phyloP scores from a whole-genome alignment of 306 rosid species.

The Inga leiocalycina region DNA sequence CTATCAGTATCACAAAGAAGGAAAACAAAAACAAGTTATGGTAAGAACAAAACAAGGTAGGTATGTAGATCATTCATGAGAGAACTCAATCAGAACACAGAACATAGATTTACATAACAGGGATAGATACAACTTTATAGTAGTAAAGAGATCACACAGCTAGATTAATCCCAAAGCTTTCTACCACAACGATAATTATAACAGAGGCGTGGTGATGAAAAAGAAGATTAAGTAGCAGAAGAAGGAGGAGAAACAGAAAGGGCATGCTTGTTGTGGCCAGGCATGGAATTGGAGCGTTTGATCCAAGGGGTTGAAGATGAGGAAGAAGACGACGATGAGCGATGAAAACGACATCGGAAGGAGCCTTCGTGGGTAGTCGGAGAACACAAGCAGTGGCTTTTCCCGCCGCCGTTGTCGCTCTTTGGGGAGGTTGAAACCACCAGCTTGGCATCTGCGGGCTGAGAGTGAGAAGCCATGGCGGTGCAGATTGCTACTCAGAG shows the following conservation, averaged over 20 bases:
- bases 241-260: slow-evolving; percentile 32
- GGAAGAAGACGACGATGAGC: slow-evolving; percentile 48
- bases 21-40: not conserved
- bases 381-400: slow-evolving; percentile 81
- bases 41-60: not conserved
- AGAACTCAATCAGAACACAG: not conserved
- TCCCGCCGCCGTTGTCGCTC: slow-evolving; percentile 41
- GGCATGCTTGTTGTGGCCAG: slow-evolving; percentile 37
- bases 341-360: slow-evolving; percentile 86
- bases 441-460: slow-evolving; percentile 29
- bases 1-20: not conserved
- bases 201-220: not conserved
- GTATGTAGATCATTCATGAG: not conserved
- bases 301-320: slow-evolving; percentile 40
- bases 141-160: not conserved
- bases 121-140: not conserved
- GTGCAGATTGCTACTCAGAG: not conserved
- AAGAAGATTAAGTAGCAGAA: not conserved
- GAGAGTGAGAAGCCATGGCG: slow-evolving; percentile 51
- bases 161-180: not conserved
- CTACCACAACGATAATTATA: not conserved
- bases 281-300: slow-evolving; percentile 67
- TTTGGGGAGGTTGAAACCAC: slow-evolving; percentile 60
- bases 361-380: slow-evolving; percentile 95
- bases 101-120: not conserved